Base-by-base conservation (phyloP, 768 basidiomycete genomes). In the Boletus pseudo-olivaceus region DNA sequence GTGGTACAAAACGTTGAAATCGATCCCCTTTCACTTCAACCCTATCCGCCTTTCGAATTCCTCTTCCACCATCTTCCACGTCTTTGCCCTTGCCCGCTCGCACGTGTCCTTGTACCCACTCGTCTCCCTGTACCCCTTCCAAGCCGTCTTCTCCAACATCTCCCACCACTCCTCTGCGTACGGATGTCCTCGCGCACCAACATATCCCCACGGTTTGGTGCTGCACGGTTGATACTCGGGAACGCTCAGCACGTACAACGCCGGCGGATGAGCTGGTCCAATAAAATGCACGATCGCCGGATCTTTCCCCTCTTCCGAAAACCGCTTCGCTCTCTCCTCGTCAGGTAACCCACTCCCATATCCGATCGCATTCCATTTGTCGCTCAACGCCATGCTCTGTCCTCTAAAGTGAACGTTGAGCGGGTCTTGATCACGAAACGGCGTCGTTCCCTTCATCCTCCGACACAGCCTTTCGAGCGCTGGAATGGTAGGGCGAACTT, bases 201-300 rank as follows among this genome's bases (percentile, higher is more conserved):
- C 67, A 55, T 80, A 81, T 7, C 79, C 79, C 80, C 81, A 82
- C 1, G 79, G 80, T 59, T 83, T 83, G 4, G 77, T 69, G 0
- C 73, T 75, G 51, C 65, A 75, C 0, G 78, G 20, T 15, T 33
- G 20, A 9, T 10, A 46, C 9, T 33, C 9, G 12, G 45, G 20
- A 20, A 33, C 12, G 10, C 8, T 23, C 20, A 33, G 20, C 9
- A 80, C 74, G 5, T 71, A 67, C 3, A 63, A 71, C 54, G 80
- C 38, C 2, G 59, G 60, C 2, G 80, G 79, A 59, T 80, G 65
- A 10, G 78, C 68, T 4, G 19, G 75, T 1, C 81, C 79, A 5
- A 80, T 79, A 65, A 82, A 82, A 57, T 81, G 81, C 5, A 83
- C 76, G 44, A 83, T 73, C 3, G 54, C 55, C 0, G 78, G 74